Evolutionary conservation across 2,329 filamentous ascomycete species (phyloP).

Genomic region (Beauveria varroae): DNA sequence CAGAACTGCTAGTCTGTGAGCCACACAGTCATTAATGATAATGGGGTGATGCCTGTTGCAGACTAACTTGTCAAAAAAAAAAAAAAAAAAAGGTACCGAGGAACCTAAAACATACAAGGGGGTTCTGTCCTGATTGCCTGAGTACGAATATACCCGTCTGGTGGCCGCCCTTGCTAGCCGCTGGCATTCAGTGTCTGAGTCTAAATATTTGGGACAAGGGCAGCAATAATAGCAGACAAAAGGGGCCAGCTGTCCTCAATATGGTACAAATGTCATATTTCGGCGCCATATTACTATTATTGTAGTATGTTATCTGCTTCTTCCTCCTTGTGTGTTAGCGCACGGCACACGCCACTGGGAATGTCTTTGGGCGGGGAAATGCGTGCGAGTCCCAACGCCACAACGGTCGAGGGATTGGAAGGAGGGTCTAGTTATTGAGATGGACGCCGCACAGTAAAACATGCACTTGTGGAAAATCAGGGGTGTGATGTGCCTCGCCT

Average conservation of each 20-base stretch:
- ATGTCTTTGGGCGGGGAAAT: not conserved
- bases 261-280: not conserved
- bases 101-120: slow-evolving; percentile 10
- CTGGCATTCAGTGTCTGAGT: slow-evolving; percentile 8
- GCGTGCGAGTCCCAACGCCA: not conserved
- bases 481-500: not conserved
- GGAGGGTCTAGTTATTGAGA: not conserved
- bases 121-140: no score
- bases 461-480: not conserved
- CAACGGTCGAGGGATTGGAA: not conserved
- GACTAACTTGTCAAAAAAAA: not conserved
- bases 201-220: not conserved
- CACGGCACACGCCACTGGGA: not conserved
- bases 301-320: not conserved
- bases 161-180: not conserved
- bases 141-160: slow-evolving; percentile 6
- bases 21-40: slow-evolving; percentile 8
- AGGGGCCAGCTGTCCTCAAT: not conserved
- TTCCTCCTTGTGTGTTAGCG: not conserved
- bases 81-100: slow-evolving; percentile 1
- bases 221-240: not conserved
- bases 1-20: slow-evolving; percentile 2
- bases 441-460: not conserved
- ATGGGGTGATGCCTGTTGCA: slow-evolving; percentile 4
- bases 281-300: no score